phyloP scores from a whole-genome alignment of 257 asterid genomes.

The Rubia yunnanensis region DNA sequence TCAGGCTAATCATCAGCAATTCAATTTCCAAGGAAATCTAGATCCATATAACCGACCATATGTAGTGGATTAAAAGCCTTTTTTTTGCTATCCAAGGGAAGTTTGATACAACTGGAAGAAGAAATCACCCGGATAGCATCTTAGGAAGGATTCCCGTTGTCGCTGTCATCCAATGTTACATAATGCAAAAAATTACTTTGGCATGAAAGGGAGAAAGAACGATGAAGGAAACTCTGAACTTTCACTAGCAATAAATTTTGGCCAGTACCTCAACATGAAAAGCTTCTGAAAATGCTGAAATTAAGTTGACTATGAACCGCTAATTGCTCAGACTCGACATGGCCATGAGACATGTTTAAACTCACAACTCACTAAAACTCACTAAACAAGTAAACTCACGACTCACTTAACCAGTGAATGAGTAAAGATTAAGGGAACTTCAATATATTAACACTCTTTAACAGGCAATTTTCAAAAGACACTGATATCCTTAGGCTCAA shows the following conservation, averaged over 20 bases:
- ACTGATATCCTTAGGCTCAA: neutral
- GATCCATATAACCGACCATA: no score
- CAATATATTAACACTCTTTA: neutral
- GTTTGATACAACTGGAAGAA: neutral
- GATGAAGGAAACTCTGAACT: neutral
- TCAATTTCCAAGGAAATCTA: neutral
- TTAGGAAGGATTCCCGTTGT: neutral
- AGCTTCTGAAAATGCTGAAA: neutral
- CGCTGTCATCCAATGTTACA: neutral
- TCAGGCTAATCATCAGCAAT: neutral
- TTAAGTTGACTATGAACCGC: neutral
- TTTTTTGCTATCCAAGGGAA: neutral
- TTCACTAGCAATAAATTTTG: neutral
- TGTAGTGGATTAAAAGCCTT: neutral
- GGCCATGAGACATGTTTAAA: neutral
- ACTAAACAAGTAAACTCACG: no score
- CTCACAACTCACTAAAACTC: neutral
- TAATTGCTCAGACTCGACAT: neutral
- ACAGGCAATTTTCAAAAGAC: neutral
- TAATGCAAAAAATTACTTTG: neutral
- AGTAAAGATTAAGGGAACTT: neutral
- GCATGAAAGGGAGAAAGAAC: neutral
- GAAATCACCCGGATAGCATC: neutral
- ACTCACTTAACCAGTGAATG: neutral
- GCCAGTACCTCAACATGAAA: neutral